Base-by-base conservation (phyloP, 2,329 filamentous ascomycete genomes). In the Pezicula rhizophila region DNA sequence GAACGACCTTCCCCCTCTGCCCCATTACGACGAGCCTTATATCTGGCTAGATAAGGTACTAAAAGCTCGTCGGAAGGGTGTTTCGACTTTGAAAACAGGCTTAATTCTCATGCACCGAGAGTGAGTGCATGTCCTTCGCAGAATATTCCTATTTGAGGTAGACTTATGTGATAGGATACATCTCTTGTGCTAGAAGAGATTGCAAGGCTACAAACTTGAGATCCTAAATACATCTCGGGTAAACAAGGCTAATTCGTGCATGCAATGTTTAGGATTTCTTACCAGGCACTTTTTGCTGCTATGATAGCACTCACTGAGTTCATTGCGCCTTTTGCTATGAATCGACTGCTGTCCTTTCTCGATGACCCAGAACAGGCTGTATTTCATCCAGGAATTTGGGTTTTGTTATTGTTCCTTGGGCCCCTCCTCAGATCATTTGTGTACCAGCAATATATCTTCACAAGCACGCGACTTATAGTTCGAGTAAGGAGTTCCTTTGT, bases 361-460 rank as follows among this genome's bases (percentile, higher is more conserved):
- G 69, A 72, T 48, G 58, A 69, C 26, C 75, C 76, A 1, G 60
- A 63, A 12, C 49, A 51, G n/a, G 70, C 75, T n/a, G 57, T 61
- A 15, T 67, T 77, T 25, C 68, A 69, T 23, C 76, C 77, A 2
- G 74, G 71, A 66, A 56, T 78, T 41, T 81, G 78, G 78, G 63
- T 82, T 8, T 52, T 73, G 2, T 67, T 80, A 31, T 67, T 80
- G 51, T 79, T 80, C 49, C 47, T 71, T 34, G 78, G 78, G 0
- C 76, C 76, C 1, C 55, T 73, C 37, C 58, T 64, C 3, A 72
- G 74, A 12, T 77, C 78, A 2, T 54, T 79, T 39, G 61, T 69
- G 47, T 78, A 74, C 52, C 77, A 82, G 58, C 76, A 77, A 54
- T 81, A 81, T 58, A 69, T 80, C 31, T 81, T 80, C 55, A 75